Percentiles rank a stretch among this genome's conserved stretches.
These are phyloP conservation scores for Phytopythium ostracodes DNA, from an alignment of 352 stramenopile genomes.

Conservation along the genomic window DNA sequence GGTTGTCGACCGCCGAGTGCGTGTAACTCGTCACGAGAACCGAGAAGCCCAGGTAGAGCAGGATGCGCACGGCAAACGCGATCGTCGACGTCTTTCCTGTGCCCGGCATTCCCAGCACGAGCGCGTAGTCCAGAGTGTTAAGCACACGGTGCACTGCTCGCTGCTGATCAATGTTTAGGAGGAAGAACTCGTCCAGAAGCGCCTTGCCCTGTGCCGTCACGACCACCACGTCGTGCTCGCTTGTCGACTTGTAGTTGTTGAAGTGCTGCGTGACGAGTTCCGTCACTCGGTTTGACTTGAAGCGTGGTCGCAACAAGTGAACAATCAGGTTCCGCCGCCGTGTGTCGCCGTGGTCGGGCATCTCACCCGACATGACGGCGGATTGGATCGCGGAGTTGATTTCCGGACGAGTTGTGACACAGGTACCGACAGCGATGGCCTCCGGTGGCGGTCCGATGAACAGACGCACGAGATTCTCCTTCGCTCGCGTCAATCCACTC, in stretches of 20 bases:
- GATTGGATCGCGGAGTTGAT: slow-evolving; percentile 23
- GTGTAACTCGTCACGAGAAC: slow-evolving; percentile 98
- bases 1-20: slow-evolving; percentile 97
- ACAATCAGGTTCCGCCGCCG: slow-evolving; percentile 61
- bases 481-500: slow-evolving; percentile 62
- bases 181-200: slow-evolving; percentile 48
- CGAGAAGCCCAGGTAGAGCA: slow-evolving; percentile 89
- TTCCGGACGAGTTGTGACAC: slow-evolving; percentile 22
- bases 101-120: slow-evolving; percentile 94
- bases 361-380: slow-evolving; percentile 8
- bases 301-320: slow-evolving; percentile 53
- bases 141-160: slow-evolving; percentile 70
- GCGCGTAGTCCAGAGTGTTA: slow-evolving; percentile 90
- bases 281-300: slow-evolving; percentile 40
- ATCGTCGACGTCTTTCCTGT: slow-evolving; percentile 98
- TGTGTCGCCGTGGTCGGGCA: slow-evolving; percentile 34
- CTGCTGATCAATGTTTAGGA: slow-evolving; percentile 79
- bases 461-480: slow-evolving; percentile 73
- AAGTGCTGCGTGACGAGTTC: slow-evolving; percentile 40
- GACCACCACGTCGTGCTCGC: neutral
- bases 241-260: slow-evolving; percentile 8
- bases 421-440: slow-evolving; percentile 34
- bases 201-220: slow-evolving; percentile 13
- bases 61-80: slow-evolving; percentile 89
- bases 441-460: slow-evolving; percentile 59